Conservation (phyloP, 345 rosid species). For the Salix purpurea region DNA sequence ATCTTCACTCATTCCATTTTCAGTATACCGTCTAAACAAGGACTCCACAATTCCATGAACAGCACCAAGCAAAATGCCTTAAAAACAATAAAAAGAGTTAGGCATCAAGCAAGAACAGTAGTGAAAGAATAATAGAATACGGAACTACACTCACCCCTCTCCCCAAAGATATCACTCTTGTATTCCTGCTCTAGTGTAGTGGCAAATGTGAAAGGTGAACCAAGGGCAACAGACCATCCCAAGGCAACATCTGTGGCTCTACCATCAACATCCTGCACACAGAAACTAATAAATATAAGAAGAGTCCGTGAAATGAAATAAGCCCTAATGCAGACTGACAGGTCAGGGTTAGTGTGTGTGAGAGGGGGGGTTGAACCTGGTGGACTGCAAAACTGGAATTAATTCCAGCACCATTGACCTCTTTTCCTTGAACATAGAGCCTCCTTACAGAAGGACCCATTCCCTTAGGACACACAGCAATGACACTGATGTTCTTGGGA, state of each 20-base stretch:
- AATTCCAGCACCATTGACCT: constrained; percentile 92
- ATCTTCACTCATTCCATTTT: constrained; percentile 74
- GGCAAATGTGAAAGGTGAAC: constrained; percentile 91
- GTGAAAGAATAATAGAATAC: too few species aligned
- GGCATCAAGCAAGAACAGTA: not conserved
- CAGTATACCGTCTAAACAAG: constrained; percentile 80
- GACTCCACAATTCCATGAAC: constrained; percentile 91
- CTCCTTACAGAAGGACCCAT: constrained; percentile 98
- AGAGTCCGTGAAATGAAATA: not conserved
- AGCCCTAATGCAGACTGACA: not conserved
- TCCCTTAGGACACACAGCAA: constrained; percentile 91
- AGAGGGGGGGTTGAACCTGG: constrained; percentile 39
- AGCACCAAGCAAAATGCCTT: constrained; percentile 88
- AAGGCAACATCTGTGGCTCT: constrained; percentile 86
- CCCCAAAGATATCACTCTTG: constrained; percentile 94
- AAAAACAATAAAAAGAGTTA: constrained; percentile 3
- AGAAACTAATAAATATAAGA: not conserved
- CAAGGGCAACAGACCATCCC: constrained; percentile 94
- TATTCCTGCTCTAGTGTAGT: constrained; percentile 91
- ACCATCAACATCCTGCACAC: constrained; percentile 78
- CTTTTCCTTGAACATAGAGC: constrained; percentile 90
- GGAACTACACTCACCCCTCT: constrained; percentile 51
- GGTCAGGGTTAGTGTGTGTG: not conserved
- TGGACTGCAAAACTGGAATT: constrained; percentile 90
- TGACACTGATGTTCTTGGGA: constrained; percentile 76